Evolutionary conservation across 225 moss, liverwort and hornwort species (phyloP), one percentile per base, ranked within the genome.

Genomic region (Ulota crispa): DNA sequence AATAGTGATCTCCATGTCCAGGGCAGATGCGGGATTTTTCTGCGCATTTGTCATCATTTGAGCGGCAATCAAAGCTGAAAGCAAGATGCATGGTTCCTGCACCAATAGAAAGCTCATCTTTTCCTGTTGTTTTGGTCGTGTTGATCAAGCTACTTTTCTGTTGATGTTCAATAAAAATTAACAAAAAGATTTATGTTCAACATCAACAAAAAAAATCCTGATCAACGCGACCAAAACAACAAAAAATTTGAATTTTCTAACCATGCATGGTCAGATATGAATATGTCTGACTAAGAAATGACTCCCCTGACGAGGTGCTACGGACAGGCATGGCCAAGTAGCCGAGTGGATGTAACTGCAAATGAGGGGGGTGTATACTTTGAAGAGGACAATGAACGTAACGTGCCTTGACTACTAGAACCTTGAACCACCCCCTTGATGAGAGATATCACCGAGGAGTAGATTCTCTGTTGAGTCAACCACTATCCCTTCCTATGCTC

Each of bases 381-480:
- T 20, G 60, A 26, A 47, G 45, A 75, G 36, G 67, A 59, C 50
- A 56, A 34, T 73, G 79, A 42, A n/a, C 80, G 83, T 30, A 73
- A 52, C 59, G 82, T 79, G 57, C 45, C 68, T 59, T 83, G 88
- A 80, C 68, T 85, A 78, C 73, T 78, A 30, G 85, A 77, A 78
- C 92, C 92, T 77, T 86, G 91, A 70, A 78, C 83, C 63, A 59
- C 77, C 20, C 86, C 88, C 77, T 74, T 85, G 92, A 78, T 78
- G 74, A 82, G 85, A 76, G 77, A 73, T 77, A 83, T 90, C 92
- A 72, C 88, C 64, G 78, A 69, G 70, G 57, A 78, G 47, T 53
- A 37, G 39, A 78, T 78, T 85, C 82, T 57, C 77, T 88, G 93
- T 50, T 88, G 91, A 64, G 73, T 83, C 68, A 64, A 73, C 75